Evolutionary conservation across 768 basidiomycete genomes (phyloP).

Genomic region (Rossbeevera mucosa): DNA sequence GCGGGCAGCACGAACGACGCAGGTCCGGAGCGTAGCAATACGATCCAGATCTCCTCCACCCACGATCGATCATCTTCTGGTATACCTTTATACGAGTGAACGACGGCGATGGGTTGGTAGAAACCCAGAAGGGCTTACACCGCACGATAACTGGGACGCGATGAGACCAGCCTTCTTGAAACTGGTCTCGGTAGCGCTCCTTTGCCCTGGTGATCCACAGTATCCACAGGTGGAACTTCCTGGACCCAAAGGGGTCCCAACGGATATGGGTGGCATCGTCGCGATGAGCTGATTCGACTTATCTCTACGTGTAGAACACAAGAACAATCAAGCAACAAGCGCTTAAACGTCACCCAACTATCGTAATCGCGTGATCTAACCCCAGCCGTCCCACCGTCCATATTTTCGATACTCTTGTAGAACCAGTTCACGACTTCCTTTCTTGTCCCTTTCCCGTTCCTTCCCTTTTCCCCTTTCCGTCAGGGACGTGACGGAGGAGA

Average conservation of each 20-base stretch:
- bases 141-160: slow-evolving; percentile 50
- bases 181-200: slow-evolving; percentile 40
- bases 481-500: slow-evolving; percentile 47
- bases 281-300: neutral
- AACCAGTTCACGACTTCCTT: slow-evolving; percentile 60
- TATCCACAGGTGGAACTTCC: slow-evolving; percentile 57
- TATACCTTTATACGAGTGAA: slow-evolving; percentile 49
- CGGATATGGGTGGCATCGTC: slow-evolving; percentile 25
- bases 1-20: slow-evolving; percentile 80
- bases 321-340: neutral
- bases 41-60: slow-evolving; percentile 79
- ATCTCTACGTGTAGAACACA: neutral
- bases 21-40: slow-evolving; percentile 90
- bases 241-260: slow-evolving; percentile 25
- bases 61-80: slow-evolving; percentile 78
- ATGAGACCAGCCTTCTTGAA: slow-evolving; percentile 46
- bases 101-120: neutral
- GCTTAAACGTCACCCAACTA: neutral
- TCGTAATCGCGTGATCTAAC: slow-evolving; percentile 23
- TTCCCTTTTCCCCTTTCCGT: slow-evolving; percentile 53
- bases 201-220: slow-evolving; percentile 51
- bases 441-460: slow-evolving; percentile 49
- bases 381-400: slow-evolving; percentile 91
- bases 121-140: slow-evolving; percentile 31
- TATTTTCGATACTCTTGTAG: slow-evolving; percentile 76